A percentile compares a stretch with the other conserved stretches of the same genome.
These are phyloP conservation scores for Malus fusca DNA, from an alignment of 306 rosid genomes.

Conservation along the genomic window DNA sequence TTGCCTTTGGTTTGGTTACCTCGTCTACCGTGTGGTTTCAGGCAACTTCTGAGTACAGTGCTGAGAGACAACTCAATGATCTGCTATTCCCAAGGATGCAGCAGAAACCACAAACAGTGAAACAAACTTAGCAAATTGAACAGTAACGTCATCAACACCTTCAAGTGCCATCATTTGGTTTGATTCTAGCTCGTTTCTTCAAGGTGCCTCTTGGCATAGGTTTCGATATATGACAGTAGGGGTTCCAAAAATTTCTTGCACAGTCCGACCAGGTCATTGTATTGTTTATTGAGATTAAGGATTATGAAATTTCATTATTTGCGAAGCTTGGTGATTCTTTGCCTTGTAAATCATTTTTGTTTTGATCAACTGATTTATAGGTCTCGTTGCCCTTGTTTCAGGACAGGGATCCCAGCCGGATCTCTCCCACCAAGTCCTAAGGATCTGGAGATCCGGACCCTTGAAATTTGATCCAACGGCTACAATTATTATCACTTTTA, in stretches of 20 bases:
- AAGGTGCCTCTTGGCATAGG: conserved; percentile 7
- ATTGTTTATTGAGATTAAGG: conserved; percentile 26
- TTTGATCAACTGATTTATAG: too few species aligned
- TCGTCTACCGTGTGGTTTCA: conserved; percentile 28
- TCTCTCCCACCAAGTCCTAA: too few species aligned
- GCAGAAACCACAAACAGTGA: conserved; percentile 51
- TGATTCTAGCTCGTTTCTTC: conserved; percentile 19
- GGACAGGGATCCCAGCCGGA: too few species aligned
- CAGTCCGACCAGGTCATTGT: conserved; percentile 24
- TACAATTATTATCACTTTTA: too few species aligned
- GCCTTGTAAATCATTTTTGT: background rate
- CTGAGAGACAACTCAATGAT: conserved; percentile 83
- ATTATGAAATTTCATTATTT: conserved; percentile 33
- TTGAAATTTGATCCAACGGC: too few species aligned
- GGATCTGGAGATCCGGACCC: too few species aligned
- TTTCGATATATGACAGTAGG: conserved; percentile 19
- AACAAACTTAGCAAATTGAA: conserved; percentile 60
- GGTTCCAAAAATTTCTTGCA: conserved; percentile 20
- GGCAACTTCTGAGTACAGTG: conserved; percentile 83
- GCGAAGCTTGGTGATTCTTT: background rate
- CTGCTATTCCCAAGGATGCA: conserved; percentile 61
- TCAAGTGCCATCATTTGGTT: background rate
- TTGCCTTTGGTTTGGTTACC: conserved; percentile 7
- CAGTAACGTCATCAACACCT: conserved; percentile 8
- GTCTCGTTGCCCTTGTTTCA: too few species aligned